phyloP scores from a whole-genome alignment of 2,329 filamentous ascomycete species.

The Ascosphaera pollenicola region DNA sequence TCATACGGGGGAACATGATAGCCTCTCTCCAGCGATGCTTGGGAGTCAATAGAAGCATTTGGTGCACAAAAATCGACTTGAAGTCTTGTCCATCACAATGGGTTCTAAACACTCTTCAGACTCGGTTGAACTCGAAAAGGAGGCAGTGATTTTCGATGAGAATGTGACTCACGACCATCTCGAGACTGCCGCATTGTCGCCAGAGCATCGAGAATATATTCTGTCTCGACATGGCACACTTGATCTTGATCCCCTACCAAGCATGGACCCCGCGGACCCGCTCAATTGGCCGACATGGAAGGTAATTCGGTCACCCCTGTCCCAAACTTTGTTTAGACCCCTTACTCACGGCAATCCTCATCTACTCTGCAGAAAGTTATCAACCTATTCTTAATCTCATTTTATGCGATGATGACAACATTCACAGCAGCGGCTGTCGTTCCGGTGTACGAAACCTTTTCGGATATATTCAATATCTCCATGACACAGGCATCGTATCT shows the following conservation, averaged over 20 bases:
- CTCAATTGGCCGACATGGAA: slow-evolving; percentile 34
- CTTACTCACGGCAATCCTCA: slow-evolving; percentile 1
- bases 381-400: slow-evolving; percentile 32
- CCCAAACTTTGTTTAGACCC: not conserved
- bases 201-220: slow-evolving; percentile 24
- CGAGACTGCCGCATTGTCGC: slow-evolving; percentile 4
- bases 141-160: no score
- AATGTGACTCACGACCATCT: not conserved
- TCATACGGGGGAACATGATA: no score
- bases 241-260: slow-evolving; percentile 31
- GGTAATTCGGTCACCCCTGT: slow-evolving; percentile 9
- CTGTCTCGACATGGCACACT: slow-evolving; percentile 30
- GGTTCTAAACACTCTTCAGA: no score
- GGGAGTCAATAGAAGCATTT: no score
- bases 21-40: no score
- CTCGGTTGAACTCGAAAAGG: no score
- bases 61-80: no score
- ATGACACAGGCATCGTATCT: slow-evolving; percentile 31
- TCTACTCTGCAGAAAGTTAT: slow-evolving; percentile 22
- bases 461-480: slow-evolving; percentile 26
- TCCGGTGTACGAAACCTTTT: slow-evolving; percentile 31
- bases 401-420: slow-evolving; percentile 34
- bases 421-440: slow-evolving; percentile 33
- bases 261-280: slow-evolving; percentile 28
- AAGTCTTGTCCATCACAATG: no score